A percentile compares a stretch with the other conserved stretches of the same genome.
These are phyloP conservation scores for Amanita subjunquillea DNA, from an alignment of 768 basidiomycete genomes.

Conservation along the genomic window DNA sequence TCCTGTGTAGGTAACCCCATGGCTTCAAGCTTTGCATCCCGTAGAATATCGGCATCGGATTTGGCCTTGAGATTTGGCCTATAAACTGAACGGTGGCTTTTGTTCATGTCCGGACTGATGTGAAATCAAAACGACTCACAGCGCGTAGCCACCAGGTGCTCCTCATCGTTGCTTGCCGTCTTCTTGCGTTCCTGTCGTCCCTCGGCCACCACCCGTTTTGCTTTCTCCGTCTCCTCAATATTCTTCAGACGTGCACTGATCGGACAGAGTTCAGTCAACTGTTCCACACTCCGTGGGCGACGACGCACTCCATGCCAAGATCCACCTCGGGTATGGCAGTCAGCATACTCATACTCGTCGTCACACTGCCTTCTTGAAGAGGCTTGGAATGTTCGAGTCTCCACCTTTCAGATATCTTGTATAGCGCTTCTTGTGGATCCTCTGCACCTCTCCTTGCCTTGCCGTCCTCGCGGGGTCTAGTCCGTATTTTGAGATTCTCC, in stretches of 20 bases:
- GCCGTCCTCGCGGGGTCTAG: conserved; percentile 40
- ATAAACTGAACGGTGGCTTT: conserved; percentile 46
- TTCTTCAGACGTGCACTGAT: conserved; percentile 79
- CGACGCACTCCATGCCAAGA: conserved; percentile 91
- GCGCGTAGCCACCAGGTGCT: conserved; percentile 76
- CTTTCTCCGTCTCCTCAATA: conserved; percentile 96
- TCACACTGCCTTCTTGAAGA: conserved; percentile 85
- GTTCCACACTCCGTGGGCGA: background rate
- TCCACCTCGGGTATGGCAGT: conserved; percentile 98
- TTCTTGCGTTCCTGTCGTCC: conserved; percentile 52
- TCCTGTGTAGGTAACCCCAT: conserved; percentile 63
- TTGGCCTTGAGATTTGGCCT: conserved; percentile 74
- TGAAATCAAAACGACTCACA: conserved; percentile 43
- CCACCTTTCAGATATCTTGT: conserved; percentile 60
- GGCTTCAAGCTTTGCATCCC: conserved; percentile 81
- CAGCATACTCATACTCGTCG: conserved; percentile 89
- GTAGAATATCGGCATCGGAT: conserved; percentile 80
- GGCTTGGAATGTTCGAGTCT: conserved; percentile 47
- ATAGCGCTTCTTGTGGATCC: conserved; percentile 75
- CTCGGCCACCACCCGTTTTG: conserved; percentile 79
- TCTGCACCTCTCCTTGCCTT: conserved; percentile 32
- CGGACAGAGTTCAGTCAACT: background rate
- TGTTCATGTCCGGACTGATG: conserved; percentile 3
- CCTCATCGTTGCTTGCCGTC: conserved; percentile 50
- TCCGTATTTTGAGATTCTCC: conserved; percentile 74